Conservation (phyloP, 2,329 filamentous ascomycete species). For the Fusarium nisikadoi region DNA sequence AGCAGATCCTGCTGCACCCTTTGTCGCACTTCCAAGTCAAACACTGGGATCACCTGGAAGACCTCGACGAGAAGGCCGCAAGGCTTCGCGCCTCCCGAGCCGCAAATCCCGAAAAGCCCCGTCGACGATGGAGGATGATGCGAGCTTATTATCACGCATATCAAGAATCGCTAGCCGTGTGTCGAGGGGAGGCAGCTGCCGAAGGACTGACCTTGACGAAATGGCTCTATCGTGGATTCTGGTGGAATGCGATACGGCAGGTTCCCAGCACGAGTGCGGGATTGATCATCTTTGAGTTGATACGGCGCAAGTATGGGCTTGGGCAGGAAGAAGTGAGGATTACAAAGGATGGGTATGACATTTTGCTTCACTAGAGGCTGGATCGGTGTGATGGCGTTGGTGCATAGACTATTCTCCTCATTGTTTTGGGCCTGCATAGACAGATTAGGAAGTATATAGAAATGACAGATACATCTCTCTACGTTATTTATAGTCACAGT, state of each 20-base stretch:
- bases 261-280: conserved; percentile 82
- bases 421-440: conserved; percentile 8
- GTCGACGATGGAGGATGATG: conserved; percentile 63
- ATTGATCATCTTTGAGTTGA: conserved; percentile 81
- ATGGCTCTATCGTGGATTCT: conserved; percentile 79
- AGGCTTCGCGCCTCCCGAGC: conserved; percentile 53
- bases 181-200: conserved; percentile 63
- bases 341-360: conserved; percentile 76
- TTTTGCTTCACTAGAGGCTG: conserved; percentile 61
- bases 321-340: conserved; percentile 71
- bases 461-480: conserved; percentile 1
- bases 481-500: neutral
- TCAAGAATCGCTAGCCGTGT: conserved; percentile 72
- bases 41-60: conserved; percentile 78
- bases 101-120: conserved; percentile 48
- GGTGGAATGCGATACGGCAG: conserved; percentile 77
- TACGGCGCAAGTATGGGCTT: conserved; percentile 76
- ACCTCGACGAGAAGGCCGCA: conserved; percentile 71
- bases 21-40: conserved; percentile 76
- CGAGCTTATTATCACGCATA: conserved; percentile 78
- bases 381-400: conserved; percentile 18
- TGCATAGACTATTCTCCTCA: conserved; percentile 33
- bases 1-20: conserved; percentile 77
- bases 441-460: neutral
- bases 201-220: conserved; percentile 66